Percentiles rank a stretch among this genome's conserved stretches.
Evolutionary conservation across 257 asterid genomes (phyloP).

Genomic region (Solanum virginianum): DNA sequence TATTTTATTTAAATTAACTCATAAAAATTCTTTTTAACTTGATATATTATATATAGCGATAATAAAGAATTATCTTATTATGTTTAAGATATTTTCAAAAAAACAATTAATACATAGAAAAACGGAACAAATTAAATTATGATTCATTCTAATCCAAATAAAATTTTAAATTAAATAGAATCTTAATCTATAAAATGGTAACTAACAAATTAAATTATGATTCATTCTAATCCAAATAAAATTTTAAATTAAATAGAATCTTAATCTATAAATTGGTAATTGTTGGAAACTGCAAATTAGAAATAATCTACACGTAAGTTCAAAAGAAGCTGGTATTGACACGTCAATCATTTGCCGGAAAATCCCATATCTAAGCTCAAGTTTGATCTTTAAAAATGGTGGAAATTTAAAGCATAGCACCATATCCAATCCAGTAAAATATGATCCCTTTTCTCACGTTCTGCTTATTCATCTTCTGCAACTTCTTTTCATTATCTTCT

Average conservation of each 20-base stretch:
- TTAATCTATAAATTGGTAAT: background rate
- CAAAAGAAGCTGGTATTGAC: background rate
- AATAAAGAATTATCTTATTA: no score
- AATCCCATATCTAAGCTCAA: background rate
- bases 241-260: no score
- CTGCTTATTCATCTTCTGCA: background rate
- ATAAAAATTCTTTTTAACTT: no score
- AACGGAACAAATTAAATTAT: no score
- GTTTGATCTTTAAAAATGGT: background rate
- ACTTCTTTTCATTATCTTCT: slow-evolving; percentile 10
- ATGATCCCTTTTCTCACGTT: background rate
- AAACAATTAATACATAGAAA: no score
- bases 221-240: no score
- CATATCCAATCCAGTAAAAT: slow-evolving; percentile 27
- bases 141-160: no score
- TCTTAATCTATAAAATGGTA: background rate
- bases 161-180: no score
- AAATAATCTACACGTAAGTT: background rate
- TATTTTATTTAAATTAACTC: no score
- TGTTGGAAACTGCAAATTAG: background rate
- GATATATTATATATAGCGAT: no score
- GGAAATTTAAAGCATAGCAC: background rate
- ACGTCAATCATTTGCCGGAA: background rate
- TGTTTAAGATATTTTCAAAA: no score
- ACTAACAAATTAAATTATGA: no score